Evolutionary conservation across 78 protist species (phyloP).

Genomic region (Capsaspora owczarzaki): DNA sequence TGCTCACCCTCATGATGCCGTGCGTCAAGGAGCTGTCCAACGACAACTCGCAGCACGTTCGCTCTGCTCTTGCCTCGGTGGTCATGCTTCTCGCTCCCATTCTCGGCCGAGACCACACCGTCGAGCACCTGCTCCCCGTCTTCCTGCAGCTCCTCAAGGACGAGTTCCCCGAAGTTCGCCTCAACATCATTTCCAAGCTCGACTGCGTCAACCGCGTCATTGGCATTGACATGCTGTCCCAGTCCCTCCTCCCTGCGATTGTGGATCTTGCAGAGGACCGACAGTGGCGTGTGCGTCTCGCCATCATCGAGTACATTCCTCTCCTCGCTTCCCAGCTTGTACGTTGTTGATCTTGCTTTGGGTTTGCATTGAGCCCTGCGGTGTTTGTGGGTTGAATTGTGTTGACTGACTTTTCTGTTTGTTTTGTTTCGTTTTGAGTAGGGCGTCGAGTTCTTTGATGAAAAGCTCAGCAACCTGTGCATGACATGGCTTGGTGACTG

Average conservation of each 20-base stretch:
- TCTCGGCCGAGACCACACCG: slow-evolving; percentile 60
- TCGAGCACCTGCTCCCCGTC: slow-evolving; percentile 68
- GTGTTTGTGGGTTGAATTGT: too few species aligned
- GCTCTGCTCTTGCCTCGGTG: slow-evolving; percentile 81
- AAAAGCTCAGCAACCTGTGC: too few species aligned
- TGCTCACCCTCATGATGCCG: slow-evolving; percentile 49
- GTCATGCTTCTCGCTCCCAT: slow-evolving; percentile 73
- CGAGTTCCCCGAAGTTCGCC: slow-evolving; percentile 83
- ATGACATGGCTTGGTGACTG: too few species aligned
- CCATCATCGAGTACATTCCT: slow-evolving; percentile 84
- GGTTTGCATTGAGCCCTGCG: too few species aligned
- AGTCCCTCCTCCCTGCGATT: slow-evolving; percentile 83
- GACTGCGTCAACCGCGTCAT: slow-evolving; percentile 60
- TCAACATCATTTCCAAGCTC: slow-evolving; percentile 77
- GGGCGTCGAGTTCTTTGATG: too few species aligned
- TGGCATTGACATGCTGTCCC: slow-evolving; percentile 77
- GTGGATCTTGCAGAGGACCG: slow-evolving; percentile 86
- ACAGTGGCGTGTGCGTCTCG: slow-evolving; percentile 89
- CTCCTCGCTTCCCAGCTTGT: slow-evolving; percentile 62
- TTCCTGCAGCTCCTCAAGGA: slow-evolving; percentile 77
- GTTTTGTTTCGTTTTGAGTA: too few species aligned
- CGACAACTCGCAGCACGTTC: slow-evolving; percentile 85
- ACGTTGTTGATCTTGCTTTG: too few species aligned
- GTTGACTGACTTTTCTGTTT: too few species aligned
- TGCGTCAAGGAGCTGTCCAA: slow-evolving; percentile 51